Evolutionary conservation across 1,284 basidiomycete species (phyloP).

Genomic region (Ustilago trichophora): DNA sequence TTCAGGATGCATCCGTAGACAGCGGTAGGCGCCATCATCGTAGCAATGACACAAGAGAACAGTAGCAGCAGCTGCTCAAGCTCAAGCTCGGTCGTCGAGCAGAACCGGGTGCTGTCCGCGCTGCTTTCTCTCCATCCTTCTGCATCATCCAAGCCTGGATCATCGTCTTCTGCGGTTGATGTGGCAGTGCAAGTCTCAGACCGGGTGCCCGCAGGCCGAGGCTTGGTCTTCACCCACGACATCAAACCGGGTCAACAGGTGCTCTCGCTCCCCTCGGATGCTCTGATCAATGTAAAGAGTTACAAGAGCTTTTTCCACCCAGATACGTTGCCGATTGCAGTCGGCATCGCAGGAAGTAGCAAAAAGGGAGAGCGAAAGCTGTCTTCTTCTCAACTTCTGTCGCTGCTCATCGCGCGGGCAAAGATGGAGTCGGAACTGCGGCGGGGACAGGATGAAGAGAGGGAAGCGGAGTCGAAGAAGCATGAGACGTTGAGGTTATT

Average conservation of each 20-base stretch:
- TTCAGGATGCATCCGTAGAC: no score
- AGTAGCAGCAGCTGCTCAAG: neutral
- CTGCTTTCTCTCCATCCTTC: constrained; percentile 10
- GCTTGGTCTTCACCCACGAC: constrained; percentile 29
- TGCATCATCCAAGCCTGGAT: no score
- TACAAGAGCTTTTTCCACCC: constrained; percentile 19
- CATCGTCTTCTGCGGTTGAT: neutral
- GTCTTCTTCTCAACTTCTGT: constrained; percentile 33
- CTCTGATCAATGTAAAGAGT: constrained; percentile 37
- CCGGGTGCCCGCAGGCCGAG: constrained; percentile 39
- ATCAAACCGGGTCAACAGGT: constrained; percentile 29
- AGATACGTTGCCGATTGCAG: constrained; percentile 4
- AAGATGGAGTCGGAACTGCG: constrained; percentile 8
- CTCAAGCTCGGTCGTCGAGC: constrained; percentile 14
- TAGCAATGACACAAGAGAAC: no score
- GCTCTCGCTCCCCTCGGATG: constrained; percentile 14
- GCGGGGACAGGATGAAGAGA: neutral
- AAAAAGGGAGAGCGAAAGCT: neutral
- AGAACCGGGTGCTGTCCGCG: constrained; percentile 17
- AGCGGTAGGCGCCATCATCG: no score
- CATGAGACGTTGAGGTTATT: constrained; percentile 32
- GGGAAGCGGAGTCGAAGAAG: neutral
- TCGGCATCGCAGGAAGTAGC: constrained; percentile 1
- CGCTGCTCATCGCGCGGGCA: constrained; percentile 22
- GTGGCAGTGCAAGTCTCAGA: constrained; percentile 21